phyloP scores from a whole-genome alignment of 768 basidiomycete species.

The Naganishia friedmannii region DNA sequence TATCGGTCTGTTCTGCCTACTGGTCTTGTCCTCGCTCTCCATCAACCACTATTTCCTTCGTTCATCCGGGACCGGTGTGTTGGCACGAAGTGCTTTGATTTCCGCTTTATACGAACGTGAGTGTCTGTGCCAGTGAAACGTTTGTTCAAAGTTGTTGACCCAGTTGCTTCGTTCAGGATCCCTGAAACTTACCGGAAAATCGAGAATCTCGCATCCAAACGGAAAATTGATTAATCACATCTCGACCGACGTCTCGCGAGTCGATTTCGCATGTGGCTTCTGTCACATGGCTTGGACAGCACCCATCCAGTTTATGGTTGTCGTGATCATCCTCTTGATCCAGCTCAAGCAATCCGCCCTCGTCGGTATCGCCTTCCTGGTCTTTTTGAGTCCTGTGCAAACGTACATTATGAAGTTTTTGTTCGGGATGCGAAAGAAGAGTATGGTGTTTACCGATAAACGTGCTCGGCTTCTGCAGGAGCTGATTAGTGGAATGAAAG shows the following conservation, averaged over 20 bases:
- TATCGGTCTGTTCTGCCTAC: slow-evolving; percentile 67
- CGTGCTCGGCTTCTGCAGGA: slow-evolving; percentile 86
- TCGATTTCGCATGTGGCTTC: slow-evolving; percentile 71
- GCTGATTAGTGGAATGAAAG: slow-evolving; percentile 79
- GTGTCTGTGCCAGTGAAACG: slow-evolving; percentile 52
- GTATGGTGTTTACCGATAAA: slow-evolving; percentile 85
- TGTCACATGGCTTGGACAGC: slow-evolving; percentile 78
- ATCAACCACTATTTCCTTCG: slow-evolving; percentile 83
- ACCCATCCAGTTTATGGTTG: slow-evolving; percentile 38
- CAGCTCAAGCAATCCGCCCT: slow-evolving; percentile 67
- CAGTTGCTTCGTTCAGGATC: slow-evolving; percentile 30
- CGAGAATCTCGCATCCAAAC: slow-evolving; percentile 75
- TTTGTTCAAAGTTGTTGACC: not conserved
- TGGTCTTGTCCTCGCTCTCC: slow-evolving; percentile 65
- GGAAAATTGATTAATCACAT: slow-evolving; percentile 92
- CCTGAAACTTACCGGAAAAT: slow-evolving; percentile 69
- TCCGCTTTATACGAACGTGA: slow-evolving; percentile 73
- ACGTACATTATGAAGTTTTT: slow-evolving; percentile 69
- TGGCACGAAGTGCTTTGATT: slow-evolving; percentile 78
- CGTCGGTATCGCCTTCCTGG: slow-evolving; percentile 56
- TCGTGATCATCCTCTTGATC: slow-evolving; percentile 61
- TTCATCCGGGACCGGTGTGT: slow-evolving; percentile 65
- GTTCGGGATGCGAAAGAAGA: slow-evolving; percentile 66
- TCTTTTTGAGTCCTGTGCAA: slow-evolving; percentile 64
- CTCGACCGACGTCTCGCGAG: slow-evolving; percentile 63